phyloP scores from a whole-genome alignment of 805 yeast species.

The Nakazawaea sp. region DNA sequence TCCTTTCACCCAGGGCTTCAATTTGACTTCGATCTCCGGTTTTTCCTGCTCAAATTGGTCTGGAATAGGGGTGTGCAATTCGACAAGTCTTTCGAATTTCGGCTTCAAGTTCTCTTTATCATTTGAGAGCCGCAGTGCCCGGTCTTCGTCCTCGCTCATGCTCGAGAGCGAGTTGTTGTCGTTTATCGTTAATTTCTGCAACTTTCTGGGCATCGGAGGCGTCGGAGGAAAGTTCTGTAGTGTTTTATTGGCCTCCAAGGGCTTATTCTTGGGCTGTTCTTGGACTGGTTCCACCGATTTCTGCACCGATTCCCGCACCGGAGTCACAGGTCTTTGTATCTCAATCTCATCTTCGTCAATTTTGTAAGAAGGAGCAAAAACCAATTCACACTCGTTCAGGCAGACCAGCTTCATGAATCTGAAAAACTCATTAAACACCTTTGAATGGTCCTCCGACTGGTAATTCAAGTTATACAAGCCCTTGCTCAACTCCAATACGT shows the following conservation, averaged over 20 bases:
- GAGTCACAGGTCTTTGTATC: background rate
- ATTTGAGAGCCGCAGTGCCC: background rate
- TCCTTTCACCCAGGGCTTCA: conserved; percentile 32
- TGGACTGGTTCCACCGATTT: no score
- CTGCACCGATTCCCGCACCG: no score
- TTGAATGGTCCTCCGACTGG: conserved; percentile 19
- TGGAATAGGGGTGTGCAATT: conserved; percentile 4
- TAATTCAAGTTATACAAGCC: conserved; percentile 17
- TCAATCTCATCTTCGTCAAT: conserved; percentile 3
- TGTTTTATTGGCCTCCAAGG: background rate
- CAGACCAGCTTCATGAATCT: conserved; percentile 3
- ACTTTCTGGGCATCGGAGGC: conserved; percentile 7
- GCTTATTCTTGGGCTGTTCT: no score
- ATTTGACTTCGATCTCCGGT: conserved; percentile 4
- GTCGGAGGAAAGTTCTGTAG: conserved; percentile 1
- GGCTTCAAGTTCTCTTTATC: conserved; percentile 1
- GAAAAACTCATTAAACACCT: conserved; percentile 16
- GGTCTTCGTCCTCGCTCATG: background rate
- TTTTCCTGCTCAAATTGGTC: conserved; percentile 1
- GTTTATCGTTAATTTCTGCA: conserved; percentile 1
- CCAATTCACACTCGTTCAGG: background rate
- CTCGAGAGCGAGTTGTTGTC: background rate
- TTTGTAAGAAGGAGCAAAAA: background rate
- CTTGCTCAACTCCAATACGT: conserved; percentile 25
- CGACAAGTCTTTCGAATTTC: conserved; percentile 6